Percentiles rank a stretch among this genome's conserved stretches.
phyloP scores from a whole-genome alignment of 2,329 filamentous ascomycete species.

The Metarhizium brunneum region DNA sequence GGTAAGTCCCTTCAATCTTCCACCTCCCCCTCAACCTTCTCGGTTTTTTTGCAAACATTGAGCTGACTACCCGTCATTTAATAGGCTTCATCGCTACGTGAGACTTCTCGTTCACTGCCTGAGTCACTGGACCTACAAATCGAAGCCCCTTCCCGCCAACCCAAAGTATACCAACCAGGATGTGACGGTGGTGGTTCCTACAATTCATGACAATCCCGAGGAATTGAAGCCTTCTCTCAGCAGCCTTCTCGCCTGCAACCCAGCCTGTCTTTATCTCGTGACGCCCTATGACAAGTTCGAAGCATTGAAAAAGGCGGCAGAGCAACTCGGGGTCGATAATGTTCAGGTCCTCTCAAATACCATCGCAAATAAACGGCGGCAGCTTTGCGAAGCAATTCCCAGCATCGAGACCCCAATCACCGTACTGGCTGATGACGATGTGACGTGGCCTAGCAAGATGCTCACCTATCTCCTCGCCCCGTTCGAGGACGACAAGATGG shows the following conservation, averaged over 20 bases:
- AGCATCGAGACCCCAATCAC: conserved; percentile 77
- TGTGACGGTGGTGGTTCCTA: conserved; percentile 90
- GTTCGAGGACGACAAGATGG: conserved; percentile 75
- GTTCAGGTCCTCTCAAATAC: conserved; percentile 67
- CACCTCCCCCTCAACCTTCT: not conserved
- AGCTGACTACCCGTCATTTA: conserved; percentile 6
- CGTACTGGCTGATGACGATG: conserved; percentile 91
- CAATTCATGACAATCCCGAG: conserved; percentile 78
- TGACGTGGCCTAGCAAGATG: conserved; percentile 80
- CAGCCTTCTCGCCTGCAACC: conserved; percentile 63
- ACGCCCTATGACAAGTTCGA: conserved; percentile 74
- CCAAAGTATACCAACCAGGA: conserved; percentile 73
- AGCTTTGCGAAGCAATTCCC: conserved; percentile 86
- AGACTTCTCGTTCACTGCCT: conserved; percentile 77
- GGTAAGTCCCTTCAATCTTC: conserved; percentile 28
- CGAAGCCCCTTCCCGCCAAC: conserved; percentile 71
- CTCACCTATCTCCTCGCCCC: conserved; percentile 89
- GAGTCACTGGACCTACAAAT: conserved; percentile 80
- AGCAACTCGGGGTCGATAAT: conserved; percentile 47
- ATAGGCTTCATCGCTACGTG: conserved; percentile 77
- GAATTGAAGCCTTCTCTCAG: conserved; percentile 74
- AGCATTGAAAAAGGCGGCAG: conserved; percentile 57
- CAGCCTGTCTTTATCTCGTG: conserved; percentile 70
- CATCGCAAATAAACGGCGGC: conserved; percentile 90
- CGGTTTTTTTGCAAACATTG: conserved; percentile 6